Conservation (phyloP, 2,329 filamentous ascomycete species). For the Huntiella abstrusa region DNA sequence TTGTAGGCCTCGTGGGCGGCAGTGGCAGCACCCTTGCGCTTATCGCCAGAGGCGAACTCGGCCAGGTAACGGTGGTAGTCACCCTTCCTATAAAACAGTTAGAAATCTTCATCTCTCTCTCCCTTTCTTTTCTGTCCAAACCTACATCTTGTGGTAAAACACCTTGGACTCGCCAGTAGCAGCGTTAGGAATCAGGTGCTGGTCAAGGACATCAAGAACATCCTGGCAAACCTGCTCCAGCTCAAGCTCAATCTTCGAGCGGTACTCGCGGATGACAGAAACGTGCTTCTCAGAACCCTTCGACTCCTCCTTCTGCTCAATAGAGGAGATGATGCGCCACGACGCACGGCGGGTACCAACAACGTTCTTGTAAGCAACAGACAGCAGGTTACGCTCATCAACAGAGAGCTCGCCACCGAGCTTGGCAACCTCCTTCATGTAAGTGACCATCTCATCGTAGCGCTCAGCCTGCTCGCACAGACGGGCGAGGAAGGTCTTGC, state of each 20-base stretch:
- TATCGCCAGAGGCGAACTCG: constrained; percentile 83
- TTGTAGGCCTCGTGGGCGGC: constrained; percentile 93
- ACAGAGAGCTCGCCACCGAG: constrained; percentile 63
- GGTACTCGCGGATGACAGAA: constrained; percentile 84
- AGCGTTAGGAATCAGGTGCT: constrained; percentile 86
- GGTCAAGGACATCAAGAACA: constrained; percentile 84
- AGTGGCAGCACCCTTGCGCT: constrained; percentile 74
- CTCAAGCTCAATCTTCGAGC: constrained; percentile 94
- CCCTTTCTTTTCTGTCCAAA: constrained; percentile 13
- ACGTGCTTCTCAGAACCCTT: constrained; percentile 96
- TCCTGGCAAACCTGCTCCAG: constrained; percentile 97
- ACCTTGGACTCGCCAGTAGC: constrained; percentile 97
- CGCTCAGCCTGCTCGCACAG: constrained; percentile 99
- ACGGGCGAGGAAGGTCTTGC: constrained; percentile 99
- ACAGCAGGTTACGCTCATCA: constrained; percentile 96
- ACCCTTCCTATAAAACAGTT: constrained; percentile 52
- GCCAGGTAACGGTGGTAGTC: constrained; percentile 93
- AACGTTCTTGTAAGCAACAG: constrained; percentile 99
- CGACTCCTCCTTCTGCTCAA: constrained; percentile 99
- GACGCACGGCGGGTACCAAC: constrained; percentile 95
- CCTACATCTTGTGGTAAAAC: constrained; percentile 99
- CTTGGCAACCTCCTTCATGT: constrained; percentile 99
- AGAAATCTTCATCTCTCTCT: too few relatives aligned
- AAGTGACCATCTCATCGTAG: constrained; percentile 99
- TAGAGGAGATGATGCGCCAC: constrained; percentile 98